These are phyloP conservation scores for Camellia sinensis DNA, from an alignment of 148 eudicot genomes.

Conservation along the genomic window DNA sequence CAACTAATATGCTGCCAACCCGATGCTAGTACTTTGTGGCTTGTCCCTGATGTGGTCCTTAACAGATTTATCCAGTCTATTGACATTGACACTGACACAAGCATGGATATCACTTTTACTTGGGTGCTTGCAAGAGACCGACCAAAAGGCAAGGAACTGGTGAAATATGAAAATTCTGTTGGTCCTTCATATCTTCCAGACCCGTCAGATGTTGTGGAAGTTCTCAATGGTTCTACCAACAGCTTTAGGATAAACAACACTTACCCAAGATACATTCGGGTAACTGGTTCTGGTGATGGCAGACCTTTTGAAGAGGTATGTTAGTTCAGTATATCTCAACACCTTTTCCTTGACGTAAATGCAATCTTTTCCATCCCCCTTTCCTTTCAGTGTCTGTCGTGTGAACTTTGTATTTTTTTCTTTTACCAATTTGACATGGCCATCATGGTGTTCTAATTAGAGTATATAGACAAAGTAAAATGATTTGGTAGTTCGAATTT, in stretches of 20 bases:
- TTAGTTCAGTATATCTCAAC: constrained; percentile 12
- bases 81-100: constrained; percentile 1
- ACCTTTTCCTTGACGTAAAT: not conserved
- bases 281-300: constrained; percentile 96
- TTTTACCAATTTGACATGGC: not conserved
- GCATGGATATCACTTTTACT: constrained; percentile 62
- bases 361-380: too few relatives aligned
- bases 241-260: constrained; percentile 67
- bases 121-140: constrained; percentile 86
- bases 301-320: constrained; percentile 86
- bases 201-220: constrained; percentile 56
- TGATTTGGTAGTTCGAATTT: too few relatives aligned
- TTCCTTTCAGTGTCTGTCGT: too few relatives aligned
- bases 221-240: constrained; percentile 64
- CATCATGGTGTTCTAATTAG: not conserved
- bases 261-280: constrained; percentile 78
- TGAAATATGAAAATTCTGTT: constrained; percentile 65
- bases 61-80: constrained; percentile 59
- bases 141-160: constrained; percentile 93
- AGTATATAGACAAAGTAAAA: not conserved
- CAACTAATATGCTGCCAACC: constrained; percentile 93
- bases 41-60: constrained; percentile 79
- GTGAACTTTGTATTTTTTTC: too few relatives aligned
- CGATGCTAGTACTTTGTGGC: constrained; percentile 88
- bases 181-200: constrained; percentile 52